These are phyloP conservation scores for Pestalotiopsis sp. DNA, from an alignment of 2,329 filamentous ascomycete species.

Conservation along the genomic window DNA sequence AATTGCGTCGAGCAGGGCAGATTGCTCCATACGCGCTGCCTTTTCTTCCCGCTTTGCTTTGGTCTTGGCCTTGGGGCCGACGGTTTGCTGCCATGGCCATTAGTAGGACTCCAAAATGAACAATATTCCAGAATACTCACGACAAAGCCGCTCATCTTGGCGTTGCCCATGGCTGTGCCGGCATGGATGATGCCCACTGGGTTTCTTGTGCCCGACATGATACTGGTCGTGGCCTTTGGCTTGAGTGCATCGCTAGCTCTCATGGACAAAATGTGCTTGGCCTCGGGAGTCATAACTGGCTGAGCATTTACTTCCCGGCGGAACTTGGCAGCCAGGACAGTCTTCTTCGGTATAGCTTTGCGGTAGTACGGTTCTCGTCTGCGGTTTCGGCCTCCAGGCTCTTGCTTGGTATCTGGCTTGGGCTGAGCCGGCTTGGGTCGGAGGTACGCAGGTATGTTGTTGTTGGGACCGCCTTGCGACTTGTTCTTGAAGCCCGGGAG, in stretches of 20 bases:
- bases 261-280: conserved; percentile 62
- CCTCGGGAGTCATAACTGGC: conserved; percentile 72
- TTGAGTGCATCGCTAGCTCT: conserved; percentile 63
- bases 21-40: conserved; percentile 84
- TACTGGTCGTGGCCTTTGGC: conserved; percentile 58
- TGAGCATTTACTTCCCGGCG: conserved; percentile 77
- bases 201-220: conserved; percentile 42
- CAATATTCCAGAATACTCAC: conserved; percentile 44
- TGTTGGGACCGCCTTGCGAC: conserved; percentile 60
- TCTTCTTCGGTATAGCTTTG: conserved; percentile 81
- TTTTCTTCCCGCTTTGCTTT: conserved; percentile 62
- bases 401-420: conserved; percentile 33
- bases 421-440: conserved; percentile 45
- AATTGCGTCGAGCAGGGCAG: conserved; percentile 84
- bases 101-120: not conserved
- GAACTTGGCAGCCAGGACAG: conserved; percentile 72
- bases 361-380: conserved; percentile 64
- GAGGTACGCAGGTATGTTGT: conserved; percentile 62
- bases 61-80: conserved; percentile 55
- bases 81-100: conserved; percentile 23
- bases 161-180: conserved; percentile 52
- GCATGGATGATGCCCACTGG: conserved; percentile 56
- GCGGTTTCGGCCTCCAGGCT: conserved; percentile 37
- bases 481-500: conserved; percentile 74
- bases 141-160: conserved; percentile 56